Percentiles rank a stretch among this genome's conserved stretches.
Conservation (phyloP, 192 early-diverging fungal species). For the Coemansia sp. region DNA sequence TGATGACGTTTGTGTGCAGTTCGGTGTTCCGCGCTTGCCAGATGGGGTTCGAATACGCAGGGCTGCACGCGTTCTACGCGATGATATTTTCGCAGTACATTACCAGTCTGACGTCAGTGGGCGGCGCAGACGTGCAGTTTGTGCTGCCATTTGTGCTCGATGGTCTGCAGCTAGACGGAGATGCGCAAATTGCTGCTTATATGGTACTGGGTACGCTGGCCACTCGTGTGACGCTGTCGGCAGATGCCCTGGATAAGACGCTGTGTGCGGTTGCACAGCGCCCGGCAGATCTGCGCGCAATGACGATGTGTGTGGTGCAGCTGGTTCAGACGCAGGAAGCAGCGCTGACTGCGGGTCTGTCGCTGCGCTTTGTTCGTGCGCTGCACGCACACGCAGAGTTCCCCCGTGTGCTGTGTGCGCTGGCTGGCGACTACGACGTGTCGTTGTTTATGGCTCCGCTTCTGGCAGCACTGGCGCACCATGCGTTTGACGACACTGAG, state of each 20-base stretch:
- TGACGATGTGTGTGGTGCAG: conserved; percentile 41
- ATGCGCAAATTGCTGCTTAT: conserved; percentile 47
- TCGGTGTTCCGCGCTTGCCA: conserved; percentile 54
- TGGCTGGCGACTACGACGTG: conserved; percentile 27
- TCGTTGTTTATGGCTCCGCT: conserved; percentile 24
- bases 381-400: conserved; percentile 17
- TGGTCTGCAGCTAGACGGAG: conserved; percentile 22
- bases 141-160: conserved; percentile 36
- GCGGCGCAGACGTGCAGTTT: conserved; percentile 41
- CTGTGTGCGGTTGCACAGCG: conserved; percentile 31
- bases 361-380: conserved; percentile 11
- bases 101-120: conserved; percentile 24
- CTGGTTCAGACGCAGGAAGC: conserved; percentile 44
- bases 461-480: conserved; percentile 22
- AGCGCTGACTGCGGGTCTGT: conserved; percentile 1
- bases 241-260: conserved; percentile 27
- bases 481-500: conserved; percentile 9
- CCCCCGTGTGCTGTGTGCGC: conserved; percentile 9
- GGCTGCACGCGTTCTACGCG: conserved; percentile 43
- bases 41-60: conserved; percentile 29
- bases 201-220: conserved; percentile 40
- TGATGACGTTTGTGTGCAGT: conserved; percentile 79
- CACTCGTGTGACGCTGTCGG: conserved; percentile 37
- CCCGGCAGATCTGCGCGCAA: conserved; percentile 25
- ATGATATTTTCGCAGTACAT: conserved; percentile 45